Conservation (phyloP, 306 rosid genomes). For the Arachis hypogaea region DNA sequence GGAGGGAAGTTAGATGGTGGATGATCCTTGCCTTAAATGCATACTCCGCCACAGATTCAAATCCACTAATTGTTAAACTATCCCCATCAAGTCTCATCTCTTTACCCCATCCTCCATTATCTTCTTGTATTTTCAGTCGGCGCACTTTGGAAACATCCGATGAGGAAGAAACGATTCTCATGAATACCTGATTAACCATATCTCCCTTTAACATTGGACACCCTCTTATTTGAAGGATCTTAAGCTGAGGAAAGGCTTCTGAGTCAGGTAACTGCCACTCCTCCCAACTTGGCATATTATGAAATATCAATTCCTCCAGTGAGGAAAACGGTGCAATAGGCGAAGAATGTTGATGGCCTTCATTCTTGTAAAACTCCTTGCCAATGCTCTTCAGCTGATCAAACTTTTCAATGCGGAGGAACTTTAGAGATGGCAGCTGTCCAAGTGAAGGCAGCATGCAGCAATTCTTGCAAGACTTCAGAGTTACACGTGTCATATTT, state of each 20-base stretch:
- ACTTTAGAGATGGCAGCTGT: slow-evolving; percentile 6
- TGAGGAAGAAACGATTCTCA: background rate
- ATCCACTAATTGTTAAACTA: too few relatives aligned
- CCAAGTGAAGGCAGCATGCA: slow-evolving; percentile 30
- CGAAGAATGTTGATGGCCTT: too few relatives aligned
- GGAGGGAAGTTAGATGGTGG: too few relatives aligned
- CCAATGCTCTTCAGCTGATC: background rate
- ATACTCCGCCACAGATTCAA: too few relatives aligned
- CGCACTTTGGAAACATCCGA: too few relatives aligned
- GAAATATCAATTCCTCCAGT: background rate
- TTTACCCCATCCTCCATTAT: too few relatives aligned
- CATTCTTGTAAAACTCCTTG: too few relatives aligned
- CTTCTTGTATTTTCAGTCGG: too few relatives aligned
- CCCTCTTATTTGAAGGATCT: accelerated
- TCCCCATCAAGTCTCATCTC: too few relatives aligned
- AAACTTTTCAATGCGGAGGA: background rate
- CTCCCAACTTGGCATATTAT: background rate
- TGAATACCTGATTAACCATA: background rate
- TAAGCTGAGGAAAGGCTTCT: background rate
- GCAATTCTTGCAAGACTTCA: background rate
- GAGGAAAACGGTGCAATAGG: too few relatives aligned
- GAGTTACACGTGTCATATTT: background rate
- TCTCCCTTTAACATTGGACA: slow-evolving; percentile 18
- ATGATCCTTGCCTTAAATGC: too few relatives aligned
- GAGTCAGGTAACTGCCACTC: background rate